Evolutionary conservation across 768 basidiomycete species (phyloP).

Genomic region (Trametes elegans): DNA sequence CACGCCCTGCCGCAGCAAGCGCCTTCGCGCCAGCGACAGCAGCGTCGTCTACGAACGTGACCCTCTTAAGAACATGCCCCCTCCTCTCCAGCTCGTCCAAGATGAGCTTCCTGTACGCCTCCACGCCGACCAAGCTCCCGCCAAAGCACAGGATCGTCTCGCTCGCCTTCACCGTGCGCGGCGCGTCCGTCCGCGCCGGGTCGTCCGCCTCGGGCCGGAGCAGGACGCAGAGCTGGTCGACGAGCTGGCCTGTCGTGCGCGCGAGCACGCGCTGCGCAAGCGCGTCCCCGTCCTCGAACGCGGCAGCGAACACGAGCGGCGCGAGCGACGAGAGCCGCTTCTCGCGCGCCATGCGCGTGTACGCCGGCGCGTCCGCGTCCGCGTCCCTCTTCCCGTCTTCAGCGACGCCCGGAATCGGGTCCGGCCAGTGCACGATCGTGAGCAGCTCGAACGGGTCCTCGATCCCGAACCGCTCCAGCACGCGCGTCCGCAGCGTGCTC

Average conservation of each 20-base stretch:
- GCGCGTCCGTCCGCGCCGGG: background rate
- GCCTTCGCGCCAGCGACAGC: constrained; percentile 62
- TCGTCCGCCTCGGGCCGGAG: constrained; percentile 38
- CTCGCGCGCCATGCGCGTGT: constrained; percentile 49
- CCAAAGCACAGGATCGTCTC: constrained; percentile 72
- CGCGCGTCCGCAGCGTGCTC: constrained; percentile 40
- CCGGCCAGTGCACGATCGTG: constrained; percentile 59
- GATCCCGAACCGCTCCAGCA: constrained; percentile 59
- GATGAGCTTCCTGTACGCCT: constrained; percentile 52
- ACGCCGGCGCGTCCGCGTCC: constrained; percentile 18
- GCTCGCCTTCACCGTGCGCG: constrained; percentile 43
- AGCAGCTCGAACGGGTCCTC: constrained; percentile 61
- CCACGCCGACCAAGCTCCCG: constrained; percentile 70
- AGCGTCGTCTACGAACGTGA: constrained; percentile 69
- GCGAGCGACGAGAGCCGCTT: constrained; percentile 72
- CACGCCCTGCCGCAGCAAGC: constrained; percentile 35
- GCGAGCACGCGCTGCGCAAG: constrained; percentile 61
- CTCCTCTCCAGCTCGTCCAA: constrained; percentile 52
- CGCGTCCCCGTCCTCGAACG: constrained; percentile 65
- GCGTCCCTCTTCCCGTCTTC: too few relatives aligned
- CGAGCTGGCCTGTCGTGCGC: constrained; percentile 52
- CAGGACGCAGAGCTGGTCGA: constrained; percentile 55
- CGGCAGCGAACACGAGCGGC: constrained; percentile 75
- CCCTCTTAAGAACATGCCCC: constrained; percentile 63
- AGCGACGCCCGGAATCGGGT: constrained; percentile 40